Evolutionary conservation across 139 green algal genomes (phyloP), one percentile per base, ranked within the genome.

Genomic region (Auxenochlorella pyrenoidosa): DNA sequence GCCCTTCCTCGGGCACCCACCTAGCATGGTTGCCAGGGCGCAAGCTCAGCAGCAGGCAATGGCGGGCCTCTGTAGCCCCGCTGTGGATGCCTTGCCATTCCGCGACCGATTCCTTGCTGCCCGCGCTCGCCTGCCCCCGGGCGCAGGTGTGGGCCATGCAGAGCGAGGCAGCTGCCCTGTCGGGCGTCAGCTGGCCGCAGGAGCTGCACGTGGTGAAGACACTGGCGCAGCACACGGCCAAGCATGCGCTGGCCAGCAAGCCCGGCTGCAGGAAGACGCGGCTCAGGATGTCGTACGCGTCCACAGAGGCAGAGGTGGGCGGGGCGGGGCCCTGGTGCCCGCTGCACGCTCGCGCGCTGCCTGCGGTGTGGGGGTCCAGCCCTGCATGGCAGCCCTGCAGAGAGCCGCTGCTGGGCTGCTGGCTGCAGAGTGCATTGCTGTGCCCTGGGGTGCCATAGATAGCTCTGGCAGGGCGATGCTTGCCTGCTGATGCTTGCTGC

Each of bases 201-300:
- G 80, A 85, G 80, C 80, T 85, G 60, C 80, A 54, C 80, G 75
- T 85, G 16, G 28, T n/a, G 6, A 85, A 85, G 40, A 77, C 68
- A 0, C 1, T 63, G 19, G 40, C 80, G 12, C 30, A 60, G 12
- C 19, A 16, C 5, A 41, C 38, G 1, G 80, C 63, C 63, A 59
- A 72, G 21, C 18, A 26, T 2, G 21, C 47, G 5, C 32, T 85
- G 21, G 40, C 30, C 26, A 63, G 13, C 59, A 85, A 77, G 63
- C 80, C 40, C 2, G 80, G 63, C 41, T 77, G 80, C 60, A 51
- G 54, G 28, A 40, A 41, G 16, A 60, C 63, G 30, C 80, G 30
- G 22, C 38, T 84, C 5, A 84, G 72, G 40, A 68, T 84, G 36
- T 4, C 22, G 26, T 84, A n/a, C 22, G 15, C 44, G 0, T 41